Evolutionary conservation across 2,329 filamentous ascomycete genomes (phyloP).

Genomic region (Chaetomium sp.): DNA sequence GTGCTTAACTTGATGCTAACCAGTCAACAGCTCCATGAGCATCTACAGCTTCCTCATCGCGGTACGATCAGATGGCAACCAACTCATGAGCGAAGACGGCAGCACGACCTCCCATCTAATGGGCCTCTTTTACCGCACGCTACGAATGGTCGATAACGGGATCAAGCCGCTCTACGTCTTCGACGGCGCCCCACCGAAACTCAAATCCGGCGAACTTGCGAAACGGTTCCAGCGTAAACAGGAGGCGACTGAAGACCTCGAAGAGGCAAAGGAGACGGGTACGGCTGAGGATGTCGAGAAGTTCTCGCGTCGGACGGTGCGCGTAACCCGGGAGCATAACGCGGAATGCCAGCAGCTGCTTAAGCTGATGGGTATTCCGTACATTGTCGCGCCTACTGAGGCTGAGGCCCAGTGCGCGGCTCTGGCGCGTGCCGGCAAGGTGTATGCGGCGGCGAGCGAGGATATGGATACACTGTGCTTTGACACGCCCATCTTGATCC

Average conservation of each 20-base stretch:
- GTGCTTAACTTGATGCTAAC: conserved; percentile 3
- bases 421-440: conserved; percentile 83
- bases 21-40: conserved; percentile 66
- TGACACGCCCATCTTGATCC: conserved; percentile 79
- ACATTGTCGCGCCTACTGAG: conserved; percentile 90
- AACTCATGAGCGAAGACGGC: conserved; percentile 89
- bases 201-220: conserved; percentile 94
- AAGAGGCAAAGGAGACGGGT: conserved; percentile 94
- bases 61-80: conserved; percentile 91
- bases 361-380: conserved; percentile 93
- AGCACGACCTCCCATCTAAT: conserved; percentile 97
- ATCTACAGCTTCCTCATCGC: conserved; percentile 99
- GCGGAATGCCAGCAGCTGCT: conserved; percentile 85
- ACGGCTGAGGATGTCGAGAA: conserved; percentile 98
- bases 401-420: conserved; percentile 95
- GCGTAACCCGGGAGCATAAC: conserved; percentile 95
- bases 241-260: conserved; percentile 80
- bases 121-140: conserved; percentile 98
- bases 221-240: conserved; percentile 94
- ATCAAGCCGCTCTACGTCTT: conserved; percentile 99
- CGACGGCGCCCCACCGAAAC: conserved; percentile 90
- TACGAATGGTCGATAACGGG: conserved; percentile 96
- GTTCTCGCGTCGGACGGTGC: conserved; percentile 86
- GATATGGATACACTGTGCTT: conserved; percentile 99
- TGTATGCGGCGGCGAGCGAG: conserved; percentile 93